These are phyloP conservation scores for Wickerhamiella spandovensis DNA, from an alignment of 805 yeast species.

Conservation along the genomic window DNA sequence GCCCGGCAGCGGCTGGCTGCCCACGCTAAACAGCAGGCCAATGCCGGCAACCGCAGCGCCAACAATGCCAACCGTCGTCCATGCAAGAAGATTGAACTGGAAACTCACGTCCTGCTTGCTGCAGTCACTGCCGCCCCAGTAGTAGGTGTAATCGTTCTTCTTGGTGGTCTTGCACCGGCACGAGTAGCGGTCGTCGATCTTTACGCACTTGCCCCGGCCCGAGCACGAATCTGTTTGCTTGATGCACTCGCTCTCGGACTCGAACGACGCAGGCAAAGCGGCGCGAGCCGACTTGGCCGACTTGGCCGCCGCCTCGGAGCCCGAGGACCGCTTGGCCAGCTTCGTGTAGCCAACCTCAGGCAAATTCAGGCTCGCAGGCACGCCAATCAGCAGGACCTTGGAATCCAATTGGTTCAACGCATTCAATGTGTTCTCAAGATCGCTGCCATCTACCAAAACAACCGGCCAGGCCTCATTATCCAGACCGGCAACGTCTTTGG, in stretches of 20 bases:
- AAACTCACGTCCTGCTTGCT: slow-evolving; percentile 53
- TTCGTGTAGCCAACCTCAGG: background rate
- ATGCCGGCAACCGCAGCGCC: slow-evolving; percentile 37
- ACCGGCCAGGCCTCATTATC: slow-evolving; percentile 2
- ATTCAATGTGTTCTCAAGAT: slow-evolving; percentile 1
- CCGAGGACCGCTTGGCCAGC: background rate
- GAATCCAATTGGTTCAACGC: slow-evolving; percentile 1
- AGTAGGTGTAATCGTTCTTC: slow-evolving; percentile 19
- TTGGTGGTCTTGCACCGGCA: slow-evolving; percentile 26
- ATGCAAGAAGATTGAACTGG: slow-evolving; percentile 53
- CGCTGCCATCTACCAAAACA: background rate
- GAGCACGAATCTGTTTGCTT: slow-evolving; percentile 25
- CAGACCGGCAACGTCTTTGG: background rate
- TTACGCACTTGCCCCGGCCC: slow-evolving; percentile 27
- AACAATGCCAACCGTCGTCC: slow-evolving; percentile 43
- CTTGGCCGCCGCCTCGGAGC: background rate
- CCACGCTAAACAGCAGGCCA: slow-evolving; percentile 35
- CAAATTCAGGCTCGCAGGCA: slow-evolving; percentile 4
- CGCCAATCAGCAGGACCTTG: slow-evolving; percentile 14
- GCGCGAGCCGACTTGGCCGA: background rate
- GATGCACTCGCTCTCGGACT: slow-evolving; percentile 23
- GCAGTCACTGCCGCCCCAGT: slow-evolving; percentile 39
- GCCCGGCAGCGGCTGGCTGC: slow-evolving; percentile 54
- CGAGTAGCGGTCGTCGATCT: slow-evolving; percentile 18
- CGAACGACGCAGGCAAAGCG: slow-evolving; percentile 7